Base-by-base conservation (phyloP, 23 red algal genomes). In the Gracilaria domingensis region DNA sequence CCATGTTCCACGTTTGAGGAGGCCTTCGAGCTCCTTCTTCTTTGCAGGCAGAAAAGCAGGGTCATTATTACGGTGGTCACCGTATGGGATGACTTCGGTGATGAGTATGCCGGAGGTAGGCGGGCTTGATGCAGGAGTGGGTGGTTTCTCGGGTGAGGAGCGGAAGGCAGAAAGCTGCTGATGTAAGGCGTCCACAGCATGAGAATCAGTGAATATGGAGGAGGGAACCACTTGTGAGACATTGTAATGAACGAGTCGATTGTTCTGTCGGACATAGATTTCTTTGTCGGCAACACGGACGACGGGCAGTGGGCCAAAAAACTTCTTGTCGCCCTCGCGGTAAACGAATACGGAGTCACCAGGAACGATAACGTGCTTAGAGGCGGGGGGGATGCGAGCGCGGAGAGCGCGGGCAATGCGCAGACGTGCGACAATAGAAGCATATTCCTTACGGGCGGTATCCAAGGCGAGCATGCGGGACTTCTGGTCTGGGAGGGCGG, bases 241-340 rank as follows among this genome's bases (percentile, higher is more conserved):
- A 39, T 70, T 39, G 26, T 37, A 85, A 4, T 85, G 81, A 8
- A 51, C 26, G 5, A 66, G 32, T 26, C 80, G 80, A 26, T 84
- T 66, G 60, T 84, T 84, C 11, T 66, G 80, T 34, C 42, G 36
- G 6, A 84, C 80, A 25, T 64, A 61, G 2, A 84, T 38, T 40
- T 66, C 13, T 24, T 84, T 84, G 30, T 57, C 60, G 2, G 17
- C 53, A 35, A 84, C 80, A 4, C 60, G 8, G 4, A 84, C 59
- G 60, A 84, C 28, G 9, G 80, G 60, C 8, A 51, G 8, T 4
- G 80, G 80, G 37, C 29, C 80, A 34, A 29, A 2, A 24, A 66
- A 84, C 58, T 84, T 53, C 34, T 84, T 84, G 12, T 4, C 9
- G 42, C 48, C 56, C 35, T 84, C 80, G 12, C 80, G 55, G 80